Evolutionary conservation across 169 alveolate genomes (phyloP).

Genomic region (Ophryocystis elektroscirrha): DNA sequence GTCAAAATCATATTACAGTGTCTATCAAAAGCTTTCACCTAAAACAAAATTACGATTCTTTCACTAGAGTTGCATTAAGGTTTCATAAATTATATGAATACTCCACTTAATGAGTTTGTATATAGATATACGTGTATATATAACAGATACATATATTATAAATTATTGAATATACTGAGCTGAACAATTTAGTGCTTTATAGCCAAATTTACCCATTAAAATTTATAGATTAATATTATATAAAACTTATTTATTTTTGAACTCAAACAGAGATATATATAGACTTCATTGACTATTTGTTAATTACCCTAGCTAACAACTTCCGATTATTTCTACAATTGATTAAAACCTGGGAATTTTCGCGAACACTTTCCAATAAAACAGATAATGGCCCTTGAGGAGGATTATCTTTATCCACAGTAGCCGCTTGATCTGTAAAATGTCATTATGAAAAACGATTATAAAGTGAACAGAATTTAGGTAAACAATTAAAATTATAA

Average conservation of each 20-base stretch:
- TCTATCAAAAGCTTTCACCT: slow-evolving; percentile 83
- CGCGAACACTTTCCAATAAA: slow-evolving; percentile 71
- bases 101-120: too few relatives aligned
- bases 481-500: too few relatives aligned
- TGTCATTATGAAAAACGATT: too few relatives aligned
- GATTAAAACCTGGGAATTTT: slow-evolving; percentile 75
- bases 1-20: slow-evolving; percentile 88
- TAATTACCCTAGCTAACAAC: slow-evolving; percentile 73
- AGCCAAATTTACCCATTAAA: not conserved
- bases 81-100: too few relatives aligned
- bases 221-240: too few relatives aligned
- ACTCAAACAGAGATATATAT: not conserved
- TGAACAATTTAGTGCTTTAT: not conserved
- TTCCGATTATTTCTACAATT: slow-evolving; percentile 89
- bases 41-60: not conserved
- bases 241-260: too few relatives aligned
- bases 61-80: too few relatives aligned
- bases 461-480: too few relatives aligned
- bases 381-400: slow-evolving; percentile 83
- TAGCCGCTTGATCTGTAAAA: too few relatives aligned
- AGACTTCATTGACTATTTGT: not conserved
- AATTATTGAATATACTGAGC: not conserved
- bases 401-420: slow-evolving; percentile 18
- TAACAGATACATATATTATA: not conserved
- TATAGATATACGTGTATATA: too few relatives aligned